phyloP scores from a whole-genome alignment of 257 asterid genomes.

The Ligustrum vulgare region DNA sequence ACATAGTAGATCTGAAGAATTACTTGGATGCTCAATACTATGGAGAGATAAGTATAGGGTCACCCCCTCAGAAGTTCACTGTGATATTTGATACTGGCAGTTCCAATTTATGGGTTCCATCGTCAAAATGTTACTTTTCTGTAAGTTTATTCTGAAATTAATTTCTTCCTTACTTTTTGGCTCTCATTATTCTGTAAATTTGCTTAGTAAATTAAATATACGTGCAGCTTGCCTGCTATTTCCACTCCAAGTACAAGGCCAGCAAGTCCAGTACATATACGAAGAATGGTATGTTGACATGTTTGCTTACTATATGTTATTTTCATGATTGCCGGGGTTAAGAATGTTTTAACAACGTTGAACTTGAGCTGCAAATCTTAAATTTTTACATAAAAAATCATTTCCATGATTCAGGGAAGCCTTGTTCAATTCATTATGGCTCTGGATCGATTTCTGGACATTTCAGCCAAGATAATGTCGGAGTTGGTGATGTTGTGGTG shows the following conservation, averaged over 20 bases:
- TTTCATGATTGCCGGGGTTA: neutral
- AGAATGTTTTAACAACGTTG: neutral
- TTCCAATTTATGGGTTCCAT: slow-evolving; percentile 97
- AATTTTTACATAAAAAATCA: neutral
- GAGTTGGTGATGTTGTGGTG: slow-evolving; percentile 84
- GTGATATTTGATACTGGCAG: slow-evolving; percentile 97
- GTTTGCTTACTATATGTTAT: neutral
- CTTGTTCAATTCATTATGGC: slow-evolving; percentile 75
- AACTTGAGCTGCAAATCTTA: neutral
- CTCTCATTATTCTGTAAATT: neutral
- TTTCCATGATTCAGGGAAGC: slow-evolving; percentile 50
- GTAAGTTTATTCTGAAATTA: slow-evolving; percentile 49
- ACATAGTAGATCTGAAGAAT: slow-evolving; percentile 62
- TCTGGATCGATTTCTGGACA: slow-evolving; percentile 86
- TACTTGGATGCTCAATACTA: slow-evolving; percentile 95
- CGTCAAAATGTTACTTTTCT: slow-evolving; percentile 83
- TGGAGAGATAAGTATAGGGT: slow-evolving; percentile 84
- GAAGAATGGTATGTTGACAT: slow-evolving; percentile 53
- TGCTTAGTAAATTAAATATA: neutral
- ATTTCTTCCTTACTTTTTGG: neutral
- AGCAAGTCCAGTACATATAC: slow-evolving; percentile 67
- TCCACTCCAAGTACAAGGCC: slow-evolving; percentile 76
- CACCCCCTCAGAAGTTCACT: slow-evolving; percentile 89
- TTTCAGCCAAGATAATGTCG: slow-evolving; percentile 85
- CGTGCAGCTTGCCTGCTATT: slow-evolving; percentile 85